Base-by-base conservation (phyloP, 768 basidiomycete species). In the Kwoniella sp. region DNA sequence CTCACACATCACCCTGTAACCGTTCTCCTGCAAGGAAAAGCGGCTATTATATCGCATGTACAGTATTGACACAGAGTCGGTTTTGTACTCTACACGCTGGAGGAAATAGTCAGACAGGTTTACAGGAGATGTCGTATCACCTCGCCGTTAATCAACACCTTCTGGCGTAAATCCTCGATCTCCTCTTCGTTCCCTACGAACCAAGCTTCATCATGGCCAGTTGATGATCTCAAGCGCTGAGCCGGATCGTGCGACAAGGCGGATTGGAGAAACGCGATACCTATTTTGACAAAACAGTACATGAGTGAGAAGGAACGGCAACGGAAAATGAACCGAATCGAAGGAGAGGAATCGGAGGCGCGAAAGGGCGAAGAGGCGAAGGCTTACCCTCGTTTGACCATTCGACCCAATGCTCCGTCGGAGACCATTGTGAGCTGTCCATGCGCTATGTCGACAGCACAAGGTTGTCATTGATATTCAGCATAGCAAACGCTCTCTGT, bases 151-250 rank as follows among this genome's bases (percentile, higher is more conserved):
- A 61, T 40, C 48, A 64, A 15, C 0, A 64, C 63, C 79, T 90
- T 87, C 68, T 85, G 83, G 76, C 85, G 84, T 36, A 93, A 84
- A 47, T 88, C 82, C 54, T 81, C 76, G 50, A 91, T 82, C 77
- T 91, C 90, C 78, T 84, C 87, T 69, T 88, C 86, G 73, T 91
- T 89, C 2, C 85, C 65, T 79, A 86, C 87, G 58, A 81, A 74
- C 59, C 64, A 58, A 27, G 57, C 56, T 29, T 58, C 52, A 27
- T 67, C 51, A 13, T 65, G 63, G 0, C 70, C 73, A 1, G 53
- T 47, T 30, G 65, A 65, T 15, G 68, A 60, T 13, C 62, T 62
- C 49, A 71, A 63, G 21, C 76, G 60, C 48, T 68, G 63, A 0
- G 65, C 54, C 0, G 71, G 69, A 58, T 74, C 65, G 27, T 26